Evolutionary conservation across 805 yeast genomes (phyloP), one percentile per base, ranked within the genome.

Genomic region (Maudiozyma bulderi): DNA sequence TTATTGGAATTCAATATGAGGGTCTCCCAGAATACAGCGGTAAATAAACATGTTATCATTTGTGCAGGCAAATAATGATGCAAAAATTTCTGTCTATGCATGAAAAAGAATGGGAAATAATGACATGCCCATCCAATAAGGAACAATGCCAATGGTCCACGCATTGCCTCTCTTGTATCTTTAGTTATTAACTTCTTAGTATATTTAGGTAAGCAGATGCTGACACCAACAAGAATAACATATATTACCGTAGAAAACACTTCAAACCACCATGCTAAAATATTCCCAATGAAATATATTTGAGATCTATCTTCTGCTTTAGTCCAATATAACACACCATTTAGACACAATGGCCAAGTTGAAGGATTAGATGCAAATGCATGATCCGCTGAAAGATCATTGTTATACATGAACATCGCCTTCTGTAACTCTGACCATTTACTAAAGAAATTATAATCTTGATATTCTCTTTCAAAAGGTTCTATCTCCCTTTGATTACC

Each of bases 281-380:
- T 73, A 70, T 93, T 93, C 51, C 98, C 99, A 49, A 85, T 75
- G 68, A 91, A 86, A 69, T 82, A 93, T 46, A 93, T 88, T 69
- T 93, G 99, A 57, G 74, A 72, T 53, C 75, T 76, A 7, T 75
- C 81, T 46, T 74, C 73, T 44, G 69, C 70, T 52, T 85, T 80
- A 42, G 95, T 89, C 97, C 98, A 93, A 75, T 91, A 93, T 1
- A 97, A 88, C 37, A 93, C 97, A 57, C 99, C 99, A 11, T 85
- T 78, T 47, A 84, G 66, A 49, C 93, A 77, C 52, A 86, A 73
- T 13, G 99, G 99, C 99, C 99, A 93, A 8, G 82, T 71, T 53
- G 79, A 76, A 2, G 99, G 99, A 53, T 80, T 81, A 3, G 97
- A 87, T 9, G 97, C 95, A 72, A 86, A 93, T 40, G 98, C 98